Base-by-base conservation (phyloP, 768 basidiomycete species). In the Calocybe cyanea region DNA sequence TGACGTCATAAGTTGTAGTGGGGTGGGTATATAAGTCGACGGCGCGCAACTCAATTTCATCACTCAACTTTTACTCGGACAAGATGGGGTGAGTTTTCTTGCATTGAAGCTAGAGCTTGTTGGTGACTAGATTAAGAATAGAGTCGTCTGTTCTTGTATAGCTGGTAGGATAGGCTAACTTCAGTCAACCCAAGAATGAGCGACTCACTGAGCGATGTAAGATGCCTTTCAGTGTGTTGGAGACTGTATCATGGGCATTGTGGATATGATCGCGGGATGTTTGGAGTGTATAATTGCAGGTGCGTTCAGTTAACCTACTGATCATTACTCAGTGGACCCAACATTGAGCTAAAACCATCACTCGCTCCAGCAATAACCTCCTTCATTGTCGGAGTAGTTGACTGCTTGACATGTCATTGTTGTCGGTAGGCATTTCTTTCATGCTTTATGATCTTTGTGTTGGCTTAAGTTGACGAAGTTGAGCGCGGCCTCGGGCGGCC, bases 281-380 rank as follows among this genome's bases (percentile, higher is more conserved):
- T 30, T 77, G 19, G 73, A 74, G 56, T 75, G 75, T 43, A 69
- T 78, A 15, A 61, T 79, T 34, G 68, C 57, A 34, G 66, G 76
- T 75, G 45, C 38, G 69, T 57, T 10, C 18, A 15, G 15, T 11
- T 7, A n/a, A 5, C 9, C 18, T 11, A 44, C 11, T 15, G 11
- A 28, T 28, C 5, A 28, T 28, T 28, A n/a, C 20, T 4, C 11
- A 20, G 20, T 4, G 7, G 13, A 14, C 36, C 41, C 20, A 45
- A 9, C 11, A 10, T 20, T 23, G 18, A 7, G 21, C 33, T 28
- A 13, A 19, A 38, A 17, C 13, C 25, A 28, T 28, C 9, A 24
- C 34, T 11, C 35, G 13, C 24, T 40, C 42, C 43, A 75, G 75
- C 65, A 8, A 70, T 78, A 41, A 60, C 69, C n/a, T 64, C 62